These are phyloP conservation scores for Geotrichum klebahnii DNA, from an alignment of 1,139 yeast genomes.

Conservation along the genomic window DNA sequence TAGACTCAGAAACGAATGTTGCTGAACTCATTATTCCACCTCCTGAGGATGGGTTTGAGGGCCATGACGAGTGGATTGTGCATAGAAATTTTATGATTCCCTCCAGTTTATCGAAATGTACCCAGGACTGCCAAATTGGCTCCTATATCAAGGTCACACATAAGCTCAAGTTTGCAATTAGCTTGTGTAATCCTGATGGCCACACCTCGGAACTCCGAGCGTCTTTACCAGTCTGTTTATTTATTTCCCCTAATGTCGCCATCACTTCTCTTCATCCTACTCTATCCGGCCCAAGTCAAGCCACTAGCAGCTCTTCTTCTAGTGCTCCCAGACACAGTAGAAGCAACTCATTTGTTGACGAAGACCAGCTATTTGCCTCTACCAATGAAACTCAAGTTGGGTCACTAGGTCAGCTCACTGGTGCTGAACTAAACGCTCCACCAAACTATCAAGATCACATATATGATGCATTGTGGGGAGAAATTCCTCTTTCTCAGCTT, in stretches of 20 bases:
- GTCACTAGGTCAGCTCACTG: conserved; percentile 8
- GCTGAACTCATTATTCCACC: conserved; percentile 45
- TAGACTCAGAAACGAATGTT: conserved; percentile 56
- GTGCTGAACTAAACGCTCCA: conserved; percentile 56
- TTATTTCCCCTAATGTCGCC: conserved; percentile 78
- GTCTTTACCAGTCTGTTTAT: conserved; percentile 62
- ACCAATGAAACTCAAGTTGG: conserved; percentile 12
- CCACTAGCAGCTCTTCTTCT: conserved; percentile 28
- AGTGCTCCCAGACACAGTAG: conserved; percentile 16
- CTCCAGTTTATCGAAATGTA: conserved; percentile 62
- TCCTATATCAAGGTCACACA: conserved; percentile 62
- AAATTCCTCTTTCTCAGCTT: conserved; percentile 50
- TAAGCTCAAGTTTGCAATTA: conserved; percentile 61
- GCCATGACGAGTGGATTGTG: conserved; percentile 74
- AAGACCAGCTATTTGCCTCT: conserved; percentile 17
- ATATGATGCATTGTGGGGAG: conserved; percentile 80
- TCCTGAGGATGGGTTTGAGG: conserved; percentile 40
- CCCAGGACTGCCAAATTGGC: conserved; percentile 74
- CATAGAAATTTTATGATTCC: conserved; percentile 61
- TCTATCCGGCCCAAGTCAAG: not conserved
- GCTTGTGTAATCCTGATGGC: conserved; percentile 65
- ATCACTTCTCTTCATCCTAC: conserved; percentile 47
- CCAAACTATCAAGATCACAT: conserved; percentile 84
- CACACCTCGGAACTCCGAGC: conserved; percentile 76
- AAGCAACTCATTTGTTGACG: conserved; percentile 24